These are phyloP conservation scores for Bromus sterilis DNA, from an alignment of 176 grass and related monocot species.

Conservation along the genomic window DNA sequence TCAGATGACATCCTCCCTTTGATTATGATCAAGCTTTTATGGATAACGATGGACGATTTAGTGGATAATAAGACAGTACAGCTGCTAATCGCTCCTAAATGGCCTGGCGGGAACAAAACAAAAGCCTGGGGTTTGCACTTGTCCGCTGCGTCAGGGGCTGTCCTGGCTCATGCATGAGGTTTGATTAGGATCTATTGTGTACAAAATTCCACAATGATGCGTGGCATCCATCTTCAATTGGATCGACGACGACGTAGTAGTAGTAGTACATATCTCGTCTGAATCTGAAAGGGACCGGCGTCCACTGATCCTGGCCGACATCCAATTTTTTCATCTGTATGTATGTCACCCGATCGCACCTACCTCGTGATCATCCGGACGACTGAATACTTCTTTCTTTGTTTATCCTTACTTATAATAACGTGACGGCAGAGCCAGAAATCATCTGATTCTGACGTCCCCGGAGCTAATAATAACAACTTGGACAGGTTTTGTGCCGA, in stretches of 20 bases:
- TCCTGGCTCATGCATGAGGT: background rate
- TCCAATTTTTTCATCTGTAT: background rate
- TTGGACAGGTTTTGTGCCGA: too few relatives aligned
- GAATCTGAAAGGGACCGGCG: background rate
- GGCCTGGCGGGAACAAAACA: too few relatives aligned
- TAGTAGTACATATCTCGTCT: background rate
- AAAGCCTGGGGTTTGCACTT: too few relatives aligned
- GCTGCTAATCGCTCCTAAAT: too few relatives aligned
- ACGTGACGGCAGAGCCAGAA: background rate
- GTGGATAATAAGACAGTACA: too few relatives aligned
- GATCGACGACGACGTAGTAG: background rate
- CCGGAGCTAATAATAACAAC: too few relatives aligned
- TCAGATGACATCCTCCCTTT: too few relatives aligned
- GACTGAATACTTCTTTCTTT: background rate
- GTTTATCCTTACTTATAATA: background rate
- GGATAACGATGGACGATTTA: too few relatives aligned
- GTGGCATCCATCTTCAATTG: background rate
- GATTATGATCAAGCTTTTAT: too few relatives aligned
- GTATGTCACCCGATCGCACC: background rate
- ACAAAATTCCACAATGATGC: background rate
- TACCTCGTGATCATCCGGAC: background rate
- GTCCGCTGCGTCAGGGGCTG: too few relatives aligned
- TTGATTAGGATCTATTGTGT: background rate
- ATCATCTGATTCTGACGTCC: background rate
- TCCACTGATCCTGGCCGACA: background rate